Percentiles rank a stretch among this genome's conserved stretches.
These are phyloP conservation scores for Kalaharituber pfeilii DNA, from an alignment of 2,329 filamentous ascomycete species.

Conservation along the genomic window DNA sequence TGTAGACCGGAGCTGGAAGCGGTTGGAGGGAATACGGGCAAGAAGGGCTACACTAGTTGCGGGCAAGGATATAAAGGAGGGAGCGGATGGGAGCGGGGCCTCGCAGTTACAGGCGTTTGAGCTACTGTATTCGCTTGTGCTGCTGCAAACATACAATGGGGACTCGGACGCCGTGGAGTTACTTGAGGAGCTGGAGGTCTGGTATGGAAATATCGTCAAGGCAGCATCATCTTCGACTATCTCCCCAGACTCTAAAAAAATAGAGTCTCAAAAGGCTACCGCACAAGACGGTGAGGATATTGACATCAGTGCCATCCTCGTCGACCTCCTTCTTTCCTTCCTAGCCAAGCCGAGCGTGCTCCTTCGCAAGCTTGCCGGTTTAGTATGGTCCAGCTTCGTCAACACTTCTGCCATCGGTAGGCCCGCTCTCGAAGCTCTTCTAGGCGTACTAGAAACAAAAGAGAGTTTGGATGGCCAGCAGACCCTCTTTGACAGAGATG, in stretches of 20 bases:
- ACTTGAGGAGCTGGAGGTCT: slow-evolving; percentile 12
- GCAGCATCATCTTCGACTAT: not conserved
- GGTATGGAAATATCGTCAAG: slow-evolving; percentile 1
- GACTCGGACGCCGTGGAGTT: slow-evolving; percentile 57
- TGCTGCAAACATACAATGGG: slow-evolving; percentile 79
- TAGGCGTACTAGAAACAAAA: slow-evolving; percentile 55
- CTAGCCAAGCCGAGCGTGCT: slow-evolving; percentile 65
- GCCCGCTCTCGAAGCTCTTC: slow-evolving; percentile 48
- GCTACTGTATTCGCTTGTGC: slow-evolving; percentile 64
- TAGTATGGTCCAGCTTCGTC: not conserved
- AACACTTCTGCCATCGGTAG: slow-evolving; percentile 21
- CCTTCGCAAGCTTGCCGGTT: slow-evolving; percentile 56
- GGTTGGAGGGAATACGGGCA: not conserved
- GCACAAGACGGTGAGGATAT: slow-evolving; percentile 32
- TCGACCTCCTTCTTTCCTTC: slow-evolving; percentile 74
- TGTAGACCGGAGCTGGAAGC: not conserved
- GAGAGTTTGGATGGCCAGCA: slow-evolving; percentile 44
- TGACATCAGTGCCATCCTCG: slow-evolving; percentile 50
- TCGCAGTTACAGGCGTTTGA: slow-evolving; percentile 47
- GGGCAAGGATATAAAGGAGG: not conserved
- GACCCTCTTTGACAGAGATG: slow-evolving; percentile 20
- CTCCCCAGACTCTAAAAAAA: not conserved
- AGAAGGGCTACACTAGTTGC: not conserved
- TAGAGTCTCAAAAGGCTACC: slow-evolving; percentile 17
- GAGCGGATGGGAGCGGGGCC: slow-evolving; percentile 16